Base-by-base conservation (phyloP, 225 moss, liverwort and hornwort genomes). In the Marchantia polymorpha region DNA sequence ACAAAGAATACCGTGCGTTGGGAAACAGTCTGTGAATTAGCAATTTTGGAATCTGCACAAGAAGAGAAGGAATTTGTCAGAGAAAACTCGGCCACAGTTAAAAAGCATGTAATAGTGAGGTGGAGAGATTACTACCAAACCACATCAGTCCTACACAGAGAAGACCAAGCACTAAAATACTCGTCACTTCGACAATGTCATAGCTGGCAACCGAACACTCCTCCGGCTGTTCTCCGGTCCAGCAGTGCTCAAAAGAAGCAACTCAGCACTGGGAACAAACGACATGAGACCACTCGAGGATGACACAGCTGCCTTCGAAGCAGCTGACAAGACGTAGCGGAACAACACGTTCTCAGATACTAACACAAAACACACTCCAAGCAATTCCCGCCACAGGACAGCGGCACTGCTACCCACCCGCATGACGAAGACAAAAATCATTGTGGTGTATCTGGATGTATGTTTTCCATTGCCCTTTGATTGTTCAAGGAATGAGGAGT, bases 1-100 rank as follows among this genome's bases (percentile, higher is more conserved):
- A 99, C 65, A 99, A 82, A 1, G 99, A 99, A 82, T 85, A 99
- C 0, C 92, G 93, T 1, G 86, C 90, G 54, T 91, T 90, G 11
- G 99, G 99, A 59, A 99, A 99, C 22, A 99, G 78, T 53, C 99
- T 87, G 78, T 99, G 99, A 9, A 99, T 89, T 63, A 99, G 74
- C 66, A 99, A 87, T 82, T 99, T 99, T n/a, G 99, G 99, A 50
- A 89, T 84, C 89, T 89, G 89, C 54, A 83, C 2, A 58, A 1
- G 19, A 74, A 23, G n/a, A 61, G 61, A 61, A 0, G 61, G 23
- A 61, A 22, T 22, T 6, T 61, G n/a, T 61, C n/a, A 61, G 61
- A 58, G 23, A 6, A 23, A 61, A 22, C 61, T n/a, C 9, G 61
- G 14, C 61, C n/a, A 23, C 61, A 61, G 16, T 61, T 23, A 23